Evolutionary conservation across 2,329 filamentous ascomycete species (phyloP), one percentile per base, ranked within the genome.

Genomic region (Fusarium continuum): DNA sequence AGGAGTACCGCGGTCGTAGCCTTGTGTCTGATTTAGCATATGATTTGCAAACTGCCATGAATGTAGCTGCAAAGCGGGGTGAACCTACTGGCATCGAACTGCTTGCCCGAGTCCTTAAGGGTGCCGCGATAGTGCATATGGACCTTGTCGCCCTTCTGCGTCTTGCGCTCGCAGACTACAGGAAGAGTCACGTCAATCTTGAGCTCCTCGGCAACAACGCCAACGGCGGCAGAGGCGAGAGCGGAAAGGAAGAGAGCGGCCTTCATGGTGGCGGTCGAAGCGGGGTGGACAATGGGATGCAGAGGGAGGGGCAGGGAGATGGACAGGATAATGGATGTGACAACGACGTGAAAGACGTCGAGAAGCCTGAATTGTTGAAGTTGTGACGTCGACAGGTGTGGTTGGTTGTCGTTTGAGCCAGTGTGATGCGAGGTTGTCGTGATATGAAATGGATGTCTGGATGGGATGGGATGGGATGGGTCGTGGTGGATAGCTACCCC

Each of bases 81-180:
- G 32, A 32, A 79, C 81, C 51, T 74, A 85, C 85, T 88, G 63
- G 91, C 87, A 79, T 97, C 94, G 74, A 98, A 98, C 75, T 95
- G 82, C 60, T 85, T 82, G 71, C 93, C 94, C 65, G 88, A 86
- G 46, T 81, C 80, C 61, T 87, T 84, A 26, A 97, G 85, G 2
- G 90, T 95, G 70, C 94, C 94, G 52, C 85, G 85, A 83, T 98
- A 97, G 82, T 97, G 93, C 72, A 97, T 92, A 51, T 88, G 82
- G 73, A 97, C 88, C 64, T 82, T 87, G 80, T 97, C 93, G 67
- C 92, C 92, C 61, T 84, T 86, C 72, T 85, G 72, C 14, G 87
- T 91, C 81, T 91, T 93, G 77, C 92, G 89, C 45, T 87, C 86
- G 82, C 93, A 97, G 68, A 92, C 86, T 64, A 91, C 90, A 22